Evolutionary conservation across 176 grass and related monocot genomes (phyloP).

Genomic region (maize (Zea mays)): Zm-B73-REFERENCE-NAM-5.0 NC_050098.1:228920501-228921000

Average conservation of each 20-base stretch:
- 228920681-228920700: slow-evolving; percentile 73
- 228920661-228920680: slow-evolving; percentile 61
- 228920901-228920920: slow-evolving; percentile 27
- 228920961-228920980: slow-evolving; percentile 72
- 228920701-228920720: slow-evolving; percentile 68
- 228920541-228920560: not conserved
- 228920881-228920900: slow-evolving; percentile 7
- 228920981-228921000: slow-evolving; percentile 65
- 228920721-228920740: slow-evolving; percentile 64
- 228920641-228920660: slow-evolving; percentile 72
- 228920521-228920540: slow-evolving; percentile 26
- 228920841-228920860: slow-evolving; percentile 76
- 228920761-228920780: slow-evolving; percentile 61
- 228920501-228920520: slow-evolving; percentile 90
- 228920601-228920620: slow-evolving; percentile 79
- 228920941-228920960: slow-evolving; percentile 54
- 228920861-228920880: slow-evolving; percentile 52
- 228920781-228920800: slow-evolving; percentile 46
- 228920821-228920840: slow-evolving; percentile 80
- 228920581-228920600: slow-evolving; percentile 73
- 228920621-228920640: slow-evolving; percentile 52
- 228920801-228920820: slow-evolving; percentile 90
- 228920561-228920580: slow-evolving; percentile 48
- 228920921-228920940: not conserved
- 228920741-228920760: slow-evolving; percentile 92